Conservation (phyloP, 164 flowering plant genomes). For the Chimonanthus salicifolius region DNA sequence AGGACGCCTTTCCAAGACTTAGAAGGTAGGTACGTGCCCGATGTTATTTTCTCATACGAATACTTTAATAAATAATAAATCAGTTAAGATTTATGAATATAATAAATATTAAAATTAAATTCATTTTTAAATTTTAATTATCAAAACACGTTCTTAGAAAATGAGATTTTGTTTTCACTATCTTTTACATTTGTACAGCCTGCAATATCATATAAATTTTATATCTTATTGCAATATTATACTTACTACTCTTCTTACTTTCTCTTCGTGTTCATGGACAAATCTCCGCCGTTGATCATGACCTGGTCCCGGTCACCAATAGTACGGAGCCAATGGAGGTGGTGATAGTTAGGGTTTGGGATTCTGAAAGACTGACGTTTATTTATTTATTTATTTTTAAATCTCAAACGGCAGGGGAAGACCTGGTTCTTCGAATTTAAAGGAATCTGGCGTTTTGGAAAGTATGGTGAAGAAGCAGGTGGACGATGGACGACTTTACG, state of each 20-base stretch:
- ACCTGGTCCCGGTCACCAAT: slow-evolving; percentile 73
- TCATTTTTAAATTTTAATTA: too few species aligned
- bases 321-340: slow-evolving; percentile 86
- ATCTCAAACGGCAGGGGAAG: slow-evolving; percentile 44
- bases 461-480: slow-evolving; percentile 66
- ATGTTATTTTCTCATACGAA: too few species aligned
- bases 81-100: too few species aligned
- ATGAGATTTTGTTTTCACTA: too few species aligned
- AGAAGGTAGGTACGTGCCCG: too few species aligned
- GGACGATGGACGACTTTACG: slow-evolving; percentile 57
- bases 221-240: too few species aligned
- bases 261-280: neutral
- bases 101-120: too few species aligned
- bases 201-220: too few species aligned
- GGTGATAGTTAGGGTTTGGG: slow-evolving; percentile 22
- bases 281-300: slow-evolving; percentile 31
- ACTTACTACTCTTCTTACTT: neutral
- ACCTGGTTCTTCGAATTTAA: slow-evolving; percentile 66
- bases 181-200: too few species aligned
- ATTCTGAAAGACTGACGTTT: neutral
- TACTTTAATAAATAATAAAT: too few species aligned
- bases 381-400: neutral
- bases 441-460: slow-evolving; percentile 45
- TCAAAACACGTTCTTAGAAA: too few species aligned
- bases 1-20: too few species aligned